phyloP scores from a whole-genome alignment of 2,329 filamentous ascomycete genomes.

The Fusarium guadeloupense region DNA sequence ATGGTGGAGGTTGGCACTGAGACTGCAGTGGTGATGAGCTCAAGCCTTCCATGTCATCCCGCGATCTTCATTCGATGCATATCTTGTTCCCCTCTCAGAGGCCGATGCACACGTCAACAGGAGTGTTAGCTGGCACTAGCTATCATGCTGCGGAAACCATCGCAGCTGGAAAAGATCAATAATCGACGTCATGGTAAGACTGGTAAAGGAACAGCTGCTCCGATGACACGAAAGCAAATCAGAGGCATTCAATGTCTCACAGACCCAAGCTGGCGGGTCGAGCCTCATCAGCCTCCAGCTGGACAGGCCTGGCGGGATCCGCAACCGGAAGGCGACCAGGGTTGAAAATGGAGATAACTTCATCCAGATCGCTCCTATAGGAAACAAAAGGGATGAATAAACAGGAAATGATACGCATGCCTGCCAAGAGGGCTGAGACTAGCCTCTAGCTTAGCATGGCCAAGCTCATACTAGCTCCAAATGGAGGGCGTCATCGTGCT shows the following conservation, averaged over 20 bases:
- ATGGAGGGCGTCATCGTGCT: constrained; percentile 25
- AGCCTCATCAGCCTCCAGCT: constrained; percentile 2
- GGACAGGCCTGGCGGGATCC: too few species aligned
- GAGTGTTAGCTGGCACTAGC: background rate
- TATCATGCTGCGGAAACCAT: background rate
- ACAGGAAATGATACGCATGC: constrained; percentile 19
- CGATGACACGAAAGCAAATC: background rate
- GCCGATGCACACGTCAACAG: constrained; percentile 11
- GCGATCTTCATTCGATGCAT: constrained; percentile 23
- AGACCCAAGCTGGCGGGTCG: constrained; percentile 11
- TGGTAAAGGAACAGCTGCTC: constrained; percentile 7
- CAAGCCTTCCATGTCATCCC: constrained; percentile 38
- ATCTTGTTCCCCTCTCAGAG: constrained; percentile 7
- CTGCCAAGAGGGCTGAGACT: constrained; percentile 20
- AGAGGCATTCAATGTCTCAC: constrained; percentile 15
- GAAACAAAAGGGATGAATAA: background rate
- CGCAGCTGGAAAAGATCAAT: constrained; percentile 20
- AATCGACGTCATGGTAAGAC: constrained; percentile 16
- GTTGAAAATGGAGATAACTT: constrained; percentile 9
- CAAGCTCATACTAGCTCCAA: constrained; percentile 21
- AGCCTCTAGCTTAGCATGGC: constrained; percentile 4
- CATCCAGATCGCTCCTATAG: constrained; percentile 11
- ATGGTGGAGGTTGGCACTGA: background rate
- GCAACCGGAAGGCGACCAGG: constrained; percentile 11
- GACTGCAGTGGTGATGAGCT: constrained; percentile 4